A percentile compares a stretch with the other conserved stretches of the same genome.
phyloP scores from a whole-genome alignment of 1,284 basidiomycete genomes.

The Heterobasidion annosum region DNA sequence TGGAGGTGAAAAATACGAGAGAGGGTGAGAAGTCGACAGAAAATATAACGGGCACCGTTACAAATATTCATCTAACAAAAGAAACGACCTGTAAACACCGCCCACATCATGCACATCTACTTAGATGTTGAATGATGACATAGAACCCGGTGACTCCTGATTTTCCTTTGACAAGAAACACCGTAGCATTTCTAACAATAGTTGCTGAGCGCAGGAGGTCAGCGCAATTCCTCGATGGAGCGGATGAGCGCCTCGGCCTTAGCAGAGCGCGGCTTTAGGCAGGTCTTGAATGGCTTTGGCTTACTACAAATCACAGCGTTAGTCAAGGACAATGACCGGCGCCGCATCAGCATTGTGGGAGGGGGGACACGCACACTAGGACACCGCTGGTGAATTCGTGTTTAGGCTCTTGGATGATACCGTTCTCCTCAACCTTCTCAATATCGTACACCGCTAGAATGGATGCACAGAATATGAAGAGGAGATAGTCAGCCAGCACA shows the following conservation, averaged over 20 bases:
- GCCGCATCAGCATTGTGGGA: background rate
- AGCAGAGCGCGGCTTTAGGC: slow-evolving; percentile 48
- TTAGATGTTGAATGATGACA: no score
- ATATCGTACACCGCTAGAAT: slow-evolving; percentile 10
- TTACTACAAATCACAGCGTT: slow-evolving; percentile 28
- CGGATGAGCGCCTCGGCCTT: slow-evolving; percentile 40
- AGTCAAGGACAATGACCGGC: background rate
- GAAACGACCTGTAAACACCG: no score
- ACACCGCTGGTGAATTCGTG: slow-evolving; percentile 10
- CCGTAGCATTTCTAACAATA: no score
- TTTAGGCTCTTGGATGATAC: slow-evolving; percentile 9
- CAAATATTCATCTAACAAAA: no score
- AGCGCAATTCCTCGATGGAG: background rate
- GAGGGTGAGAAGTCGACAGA: no score
- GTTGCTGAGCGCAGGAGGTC: background rate
- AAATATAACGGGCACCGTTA: no score
- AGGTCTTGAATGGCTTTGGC: slow-evolving; percentile 50
- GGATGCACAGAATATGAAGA: slow-evolving; percentile 9
- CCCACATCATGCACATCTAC: no score
- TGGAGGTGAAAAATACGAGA: no score
- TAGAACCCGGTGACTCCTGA: no score
- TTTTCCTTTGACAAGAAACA: no score
- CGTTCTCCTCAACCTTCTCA: slow-evolving; percentile 8
- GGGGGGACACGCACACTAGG: slow-evolving; percentile 8
- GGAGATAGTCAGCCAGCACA: slow-evolving; percentile 9